Evolutionary conservation across 805 yeast genomes (phyloP), one percentile per base, ranked within the genome.

Genomic region (Metschnikowia picachoensis): DNA sequence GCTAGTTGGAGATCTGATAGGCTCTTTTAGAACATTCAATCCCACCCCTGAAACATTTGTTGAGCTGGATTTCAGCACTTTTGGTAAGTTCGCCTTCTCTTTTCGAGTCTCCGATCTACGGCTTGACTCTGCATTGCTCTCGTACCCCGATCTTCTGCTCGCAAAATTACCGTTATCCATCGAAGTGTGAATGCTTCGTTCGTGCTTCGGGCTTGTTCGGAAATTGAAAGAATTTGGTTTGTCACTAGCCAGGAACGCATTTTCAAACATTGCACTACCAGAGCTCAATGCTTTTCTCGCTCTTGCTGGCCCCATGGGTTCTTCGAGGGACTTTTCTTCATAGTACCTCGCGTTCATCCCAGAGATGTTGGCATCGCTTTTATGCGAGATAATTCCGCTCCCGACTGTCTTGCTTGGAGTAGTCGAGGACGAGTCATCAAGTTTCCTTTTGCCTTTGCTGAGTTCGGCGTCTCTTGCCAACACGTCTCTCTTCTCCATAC

Each of bases 31-130:
- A 30, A 72, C 46, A 48, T 67, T 70, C 46, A 72, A 60, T 0
- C 74, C 75, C 44, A 70, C 61, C 39, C 57, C 66, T 1, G 75
- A 70, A 51, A 58, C 68, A n/a, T 60, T 54, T n/a, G 61, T 46
- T 6, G 70, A 61, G 39, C 55, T 61, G 12, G 56, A 48, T 2
- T 52, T 54, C 9, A 71, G 63, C 11, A 58, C 36, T 17, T 58
- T 59, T 0, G 77, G 77, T 36, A 69, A 58, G 39, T 67, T 66
- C 1, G 74, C 64, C 31, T 64, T 64, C 36, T 61, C 62, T 15
- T 52, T 50, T 13, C 4, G 68, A 61, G 8, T 34, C 16, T 28
- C 47, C 20, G 44, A 30, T 15, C 35, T 30, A n/a, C 39, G 31
- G 8, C 31, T 12, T 16, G 30, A 17, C 25, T 37, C 43, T 14